Percentiles rank a stretch among this genome's conserved stretches.
These are phyloP conservation scores for Aegilops umbellulata DNA, from an alignment of 176 grass and related monocot species.

Conservation along the genomic window DNA sequence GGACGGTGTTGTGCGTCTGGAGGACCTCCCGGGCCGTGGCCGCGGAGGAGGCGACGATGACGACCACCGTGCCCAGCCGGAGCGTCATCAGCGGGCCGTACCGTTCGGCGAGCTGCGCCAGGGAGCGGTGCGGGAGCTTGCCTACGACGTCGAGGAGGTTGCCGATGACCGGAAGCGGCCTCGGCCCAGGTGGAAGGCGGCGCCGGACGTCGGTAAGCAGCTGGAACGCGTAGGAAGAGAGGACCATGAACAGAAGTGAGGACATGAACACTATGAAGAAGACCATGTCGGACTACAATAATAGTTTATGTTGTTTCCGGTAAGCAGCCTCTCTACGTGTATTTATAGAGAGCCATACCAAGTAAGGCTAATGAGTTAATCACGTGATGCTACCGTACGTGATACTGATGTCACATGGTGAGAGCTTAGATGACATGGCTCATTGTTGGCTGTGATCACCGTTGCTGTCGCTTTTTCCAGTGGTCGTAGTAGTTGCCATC, in stretches of 20 bases:
- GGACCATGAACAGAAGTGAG: neutral
- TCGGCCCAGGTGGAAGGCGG: conserved; percentile 5
- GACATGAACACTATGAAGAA: conserved; percentile 11
- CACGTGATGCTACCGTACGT: too few species aligned
- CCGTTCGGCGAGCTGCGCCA: neutral
- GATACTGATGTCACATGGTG: too few species aligned
- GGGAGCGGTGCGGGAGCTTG: conserved; percentile 14
- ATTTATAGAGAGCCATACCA: neutral
- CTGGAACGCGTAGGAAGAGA: neutral
- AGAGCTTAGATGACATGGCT: too few species aligned
- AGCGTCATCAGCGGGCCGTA: neutral
- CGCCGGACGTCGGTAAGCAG: neutral
- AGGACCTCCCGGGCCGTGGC: conserved; percentile 33
- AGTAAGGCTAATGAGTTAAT: too few species aligned
- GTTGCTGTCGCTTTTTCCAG: too few species aligned
- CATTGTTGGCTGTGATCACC: too few species aligned
- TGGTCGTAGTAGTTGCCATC: too few species aligned
- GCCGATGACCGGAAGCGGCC: conserved; percentile 26
- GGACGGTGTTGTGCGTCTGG: conserved; percentile 17
- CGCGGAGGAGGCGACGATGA: conserved; percentile 37
- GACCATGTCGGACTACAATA: neutral
- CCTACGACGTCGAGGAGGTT: conserved; percentile 2
- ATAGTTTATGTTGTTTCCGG: neutral
- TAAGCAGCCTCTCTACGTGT: neutral
- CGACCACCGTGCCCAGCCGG: neutral